A percentile compares a stretch with the other conserved stretches of the same genome.
These are phyloP conservation scores for Peronosclerospora sorghi DNA, from an alignment of 352 stramenopile genomes.

Conservation along the genomic window DNA sequence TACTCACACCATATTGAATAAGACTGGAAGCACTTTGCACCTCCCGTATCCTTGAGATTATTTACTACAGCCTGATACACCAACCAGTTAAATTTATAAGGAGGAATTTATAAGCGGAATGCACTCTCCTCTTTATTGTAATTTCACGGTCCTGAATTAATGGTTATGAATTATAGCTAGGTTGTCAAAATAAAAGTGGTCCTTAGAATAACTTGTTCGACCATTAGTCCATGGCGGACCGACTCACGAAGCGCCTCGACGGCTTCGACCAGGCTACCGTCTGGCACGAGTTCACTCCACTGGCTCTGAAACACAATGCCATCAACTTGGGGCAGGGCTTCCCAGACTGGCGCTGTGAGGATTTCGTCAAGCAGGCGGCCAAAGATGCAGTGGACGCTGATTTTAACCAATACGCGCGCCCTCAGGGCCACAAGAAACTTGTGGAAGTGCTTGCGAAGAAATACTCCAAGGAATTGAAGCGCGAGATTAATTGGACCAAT, in stretches of 20 bases:
- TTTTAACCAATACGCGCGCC: slow-evolving; percentile 90
- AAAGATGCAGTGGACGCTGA: slow-evolving; percentile 88
- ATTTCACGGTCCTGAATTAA: no score
- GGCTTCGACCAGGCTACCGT: slow-evolving; percentile 75
- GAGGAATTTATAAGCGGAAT: no score
- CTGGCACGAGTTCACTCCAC: slow-evolving; percentile 84
- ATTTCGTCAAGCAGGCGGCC: slow-evolving; percentile 90
- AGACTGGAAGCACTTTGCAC: no score
- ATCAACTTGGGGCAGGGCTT: slow-evolving; percentile 94
- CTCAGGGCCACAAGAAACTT: slow-evolving; percentile 82
- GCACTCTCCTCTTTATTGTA: no score
- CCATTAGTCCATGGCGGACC: slow-evolving; percentile 58
- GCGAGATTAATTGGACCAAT: slow-evolving; percentile 81
- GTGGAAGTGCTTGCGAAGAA: slow-evolving; percentile 79
- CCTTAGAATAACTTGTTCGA: no score
- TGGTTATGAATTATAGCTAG: no score
- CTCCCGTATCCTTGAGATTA: no score
- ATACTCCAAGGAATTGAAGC: slow-evolving; percentile 81
- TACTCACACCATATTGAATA: no score
- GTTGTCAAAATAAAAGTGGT: no score
- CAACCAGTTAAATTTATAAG: no score
- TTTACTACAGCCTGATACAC: no score
- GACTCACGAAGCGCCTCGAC: slow-evolving; percentile 44
- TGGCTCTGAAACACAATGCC: slow-evolving; percentile 77
- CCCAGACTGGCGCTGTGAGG: slow-evolving; percentile 87